Evolutionary conservation across 1,284 basidiomycete genomes (phyloP), one percentile per base, ranked within the genome.

Genomic region (Tremellales sp.): DNA sequence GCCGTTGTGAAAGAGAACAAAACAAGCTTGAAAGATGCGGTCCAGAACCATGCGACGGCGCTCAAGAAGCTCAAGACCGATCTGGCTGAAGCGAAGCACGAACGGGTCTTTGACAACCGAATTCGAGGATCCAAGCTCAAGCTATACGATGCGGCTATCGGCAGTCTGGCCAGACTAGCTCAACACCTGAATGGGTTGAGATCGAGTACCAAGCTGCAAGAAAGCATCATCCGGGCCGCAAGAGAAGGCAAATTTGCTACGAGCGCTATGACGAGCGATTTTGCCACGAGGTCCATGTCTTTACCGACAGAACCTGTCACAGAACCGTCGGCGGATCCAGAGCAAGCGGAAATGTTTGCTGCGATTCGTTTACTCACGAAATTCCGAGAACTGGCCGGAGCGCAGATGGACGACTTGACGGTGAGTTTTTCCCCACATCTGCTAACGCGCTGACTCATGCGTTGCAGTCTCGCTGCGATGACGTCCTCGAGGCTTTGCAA

Each of bases 111-210:
- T n/a, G 71, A 77, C 51, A 56, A 66, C 0, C 66, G 77, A 3
- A 74, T 79, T 70, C 51, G 78, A 65, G 58, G 75, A 1, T 58
- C 75, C 23, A 75, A 78, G 12, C 72, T 79, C 35, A 70, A 78
- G 47, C 83, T 86, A 0, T 94, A 96, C 58, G 85, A 89, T 55
- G 86, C 89, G 52, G 87, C 87, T 0, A 84, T 94, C 4, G 83
- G 83, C 48, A 85, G 84, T 56, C 77, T 97, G 62, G 91, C 87
- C 53, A 78, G 89, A 15, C 80, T 97, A 3, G 92, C 88, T 1
- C 92, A 97, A 65, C 91, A 96, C 74, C 74, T 96, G 36, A 90
- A 86, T 45, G 89, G 91, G 19, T 75, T 96, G 50, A 76, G 92
- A 40, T 84, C 86, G 51, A 87, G 89, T 0, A 89, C 86, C 2